Evolutionary conservation across 2,329 filamentous ascomycete genomes (phyloP).

Genomic region (Xylaria digitata): DNA sequence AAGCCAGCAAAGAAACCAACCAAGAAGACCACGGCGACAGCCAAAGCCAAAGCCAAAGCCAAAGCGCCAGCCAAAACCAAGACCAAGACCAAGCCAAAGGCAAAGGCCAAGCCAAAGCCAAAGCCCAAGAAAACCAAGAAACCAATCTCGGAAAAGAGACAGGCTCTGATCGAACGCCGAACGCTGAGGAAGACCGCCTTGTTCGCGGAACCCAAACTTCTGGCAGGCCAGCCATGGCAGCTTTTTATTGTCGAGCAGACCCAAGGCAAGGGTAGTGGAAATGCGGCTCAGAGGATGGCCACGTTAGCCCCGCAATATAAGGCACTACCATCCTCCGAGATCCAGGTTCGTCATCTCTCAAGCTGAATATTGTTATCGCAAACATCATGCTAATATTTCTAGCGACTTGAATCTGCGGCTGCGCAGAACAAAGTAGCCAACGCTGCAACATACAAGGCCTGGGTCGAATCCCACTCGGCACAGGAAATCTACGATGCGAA

Average conservation of each 20-base stretch:
- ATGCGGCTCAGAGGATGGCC: slow-evolving; percentile 43
- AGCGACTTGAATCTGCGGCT: slow-evolving; percentile 54
- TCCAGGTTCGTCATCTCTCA: slow-evolving; percentile 55
- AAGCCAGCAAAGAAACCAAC: slow-evolving; percentile 43
- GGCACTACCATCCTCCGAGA: slow-evolving; percentile 54
- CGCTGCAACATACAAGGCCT: slow-evolving; percentile 55
- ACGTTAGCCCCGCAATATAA: slow-evolving; percentile 53
- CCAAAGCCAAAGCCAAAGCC: slow-evolving; percentile 22
- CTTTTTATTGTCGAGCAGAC: slow-evolving; percentile 53
- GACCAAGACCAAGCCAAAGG: slow-evolving; percentile 1
- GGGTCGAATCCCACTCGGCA: slow-evolving; percentile 59
- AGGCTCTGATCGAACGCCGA: slow-evolving; percentile 41
- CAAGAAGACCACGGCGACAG: slow-evolving; percentile 38
- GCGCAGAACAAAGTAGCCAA: slow-evolving; percentile 58
- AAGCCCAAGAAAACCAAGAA: slow-evolving; percentile 20
- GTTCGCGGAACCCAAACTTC: slow-evolving; percentile 53
- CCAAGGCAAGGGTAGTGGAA: slow-evolving; percentile 40
- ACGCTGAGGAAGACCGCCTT: slow-evolving; percentile 57
- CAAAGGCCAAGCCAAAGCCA: slow-evolving; percentile 6
- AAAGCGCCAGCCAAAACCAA: slow-evolving; percentile 12
- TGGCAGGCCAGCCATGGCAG: slow-evolving; percentile 52
- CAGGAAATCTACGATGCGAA: slow-evolving; percentile 60
- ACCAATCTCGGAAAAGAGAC: slow-evolving; percentile 39
- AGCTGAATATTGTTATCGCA: background rate
- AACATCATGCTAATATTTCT: slow-evolving; percentile 31